Evolutionary conservation across 441 rosid genomes (phyloP), one percentile per base, ranked within the genome.

Genomic region (Adansonia rubrostipa): DNA sequence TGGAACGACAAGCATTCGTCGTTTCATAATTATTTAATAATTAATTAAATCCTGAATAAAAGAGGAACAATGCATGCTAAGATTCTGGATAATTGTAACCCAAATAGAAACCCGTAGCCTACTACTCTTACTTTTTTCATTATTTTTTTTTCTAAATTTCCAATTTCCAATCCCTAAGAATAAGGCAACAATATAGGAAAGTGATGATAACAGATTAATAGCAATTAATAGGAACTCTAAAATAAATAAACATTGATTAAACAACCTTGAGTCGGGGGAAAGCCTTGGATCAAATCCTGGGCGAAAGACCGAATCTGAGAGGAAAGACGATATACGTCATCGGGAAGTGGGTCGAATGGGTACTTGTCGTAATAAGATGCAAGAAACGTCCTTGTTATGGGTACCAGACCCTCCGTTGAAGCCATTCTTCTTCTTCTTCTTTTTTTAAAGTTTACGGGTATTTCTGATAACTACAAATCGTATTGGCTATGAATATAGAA

Each of bases 331-430:
- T 89, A 78, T 61, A 91, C 93, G 81, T 87, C 94, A 68, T 89
- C 91, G 79, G 93, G 85, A 69, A 94, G 93, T 77, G 98, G 89
- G 42, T 86, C 57, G 79, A 90, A 91, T 15, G 96, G 91, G 82
- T 90, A 90, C 66, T 87, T 89, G 40, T 96, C 92, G 87, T 96
- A 94, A 69, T 90, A 96, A 24, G 96, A 84, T 64, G 97, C 88
- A 66, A 96, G 89, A 80, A 89, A 96, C 56, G 58, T 84, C 82
- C 97, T 83, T 69, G 98, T 92, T 13, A 96, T 92, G 4, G 99
- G 98, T 80, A 92, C 92, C 77, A 96, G 86, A 74, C 97, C 98
- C 71, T 90, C 93, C 50, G 90, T 93, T 62, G 97, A 90, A 80
- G 97, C 93, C 98, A 93, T 74, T 36, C 6, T 36, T 36, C 5